Base-by-base conservation (phyloP, 805 yeast species). In the Ogataea pini region DNA sequence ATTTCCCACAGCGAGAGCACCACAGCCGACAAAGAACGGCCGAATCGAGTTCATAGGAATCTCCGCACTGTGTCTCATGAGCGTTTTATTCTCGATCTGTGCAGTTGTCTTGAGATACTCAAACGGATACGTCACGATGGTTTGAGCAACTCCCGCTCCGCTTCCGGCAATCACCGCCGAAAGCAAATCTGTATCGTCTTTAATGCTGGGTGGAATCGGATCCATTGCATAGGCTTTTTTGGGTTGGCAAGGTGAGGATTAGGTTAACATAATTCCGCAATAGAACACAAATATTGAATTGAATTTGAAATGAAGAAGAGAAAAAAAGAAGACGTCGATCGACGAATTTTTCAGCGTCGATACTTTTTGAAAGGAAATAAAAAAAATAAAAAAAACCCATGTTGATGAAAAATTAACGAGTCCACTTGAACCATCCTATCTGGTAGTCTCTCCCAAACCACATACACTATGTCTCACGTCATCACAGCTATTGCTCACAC, bases 1-100 rank as follows among this genome's bases (percentile, higher is more conserved):
- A 50, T 83, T 82, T 4, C 97, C 97, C 0, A 82, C 54, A 31
- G 89, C 85, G 50, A 89, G 66, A 0, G 96, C 89, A 43, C 86
- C 78, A 57, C 88, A 80, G 1, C 98, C 97, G 17, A 69, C 64
- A 59, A 70, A 78, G 40, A 72, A 49, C 22, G 64, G 61, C 46
- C 59, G 52, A 42, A 61, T 49, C 14, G 56, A 48, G 28, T 52
- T 72, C 46, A 54, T 54, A 67, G 56, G 80, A 63, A 51, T 65
- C 50, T 50, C 68, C 51, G 48, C 73, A 47, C 59, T 67, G 53
- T 52, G 62, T 51, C 54, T 64, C 57, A 54, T 60, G 34, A 66
- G 55, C 6, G 57, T 53, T n/a, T 42, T 52, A 42, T 81, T 76
- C 47, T 77, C 78, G 42, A 86, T 68, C 58, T 86, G 92, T 24